Percentiles rank a stretch among this genome's conserved stretches.
Evolutionary conservation across 2,329 filamentous ascomycete genomes (phyloP).

Genomic region (Lecanosticta acicola): DNA sequence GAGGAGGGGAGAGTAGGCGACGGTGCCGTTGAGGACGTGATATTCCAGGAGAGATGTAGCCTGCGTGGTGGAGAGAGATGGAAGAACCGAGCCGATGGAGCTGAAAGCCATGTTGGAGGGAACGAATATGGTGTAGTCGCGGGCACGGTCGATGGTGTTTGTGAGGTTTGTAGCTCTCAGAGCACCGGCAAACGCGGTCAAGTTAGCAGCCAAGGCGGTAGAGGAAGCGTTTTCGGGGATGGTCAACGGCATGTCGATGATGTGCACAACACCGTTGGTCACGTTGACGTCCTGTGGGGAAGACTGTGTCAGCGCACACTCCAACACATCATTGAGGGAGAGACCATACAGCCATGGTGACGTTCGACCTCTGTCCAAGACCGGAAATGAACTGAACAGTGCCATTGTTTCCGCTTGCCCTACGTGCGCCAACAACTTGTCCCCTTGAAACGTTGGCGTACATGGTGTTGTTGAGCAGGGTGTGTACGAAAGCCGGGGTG

Average conservation of each 20-base stretch:
- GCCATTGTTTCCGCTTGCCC: not conserved
- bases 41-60: conserved; percentile 55
- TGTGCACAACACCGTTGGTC: conserved; percentile 40
- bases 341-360: conserved; percentile 48
- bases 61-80: conserved; percentile 43
- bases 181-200: conserved; percentile 41
- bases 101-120: conserved; percentile 58
- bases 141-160: conserved; percentile 37
- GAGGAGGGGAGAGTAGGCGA: conserved; percentile 48
- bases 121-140: conserved; percentile 59
- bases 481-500: conserved; percentile 41
- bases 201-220: conserved; percentile 21
- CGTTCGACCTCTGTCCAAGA: conserved; percentile 44
- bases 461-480: conserved; percentile 45
- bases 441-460: conserved; percentile 57
- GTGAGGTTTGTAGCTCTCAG: conserved; percentile 37
- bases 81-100: conserved; percentile 49
- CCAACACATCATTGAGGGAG: too few species aligned
- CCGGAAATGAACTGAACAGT: conserved; percentile 51
- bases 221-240: conserved; percentile 32
- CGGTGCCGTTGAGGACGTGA: conserved; percentile 55
- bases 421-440: conserved; percentile 41
- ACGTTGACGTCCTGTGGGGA: conserved; percentile 19
- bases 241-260: conserved; percentile 42
- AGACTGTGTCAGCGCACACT: not conserved